These are phyloP conservation scores for Yarrowia deformans DNA, from an alignment of 805 yeast species.

Conservation along the genomic window DNA sequence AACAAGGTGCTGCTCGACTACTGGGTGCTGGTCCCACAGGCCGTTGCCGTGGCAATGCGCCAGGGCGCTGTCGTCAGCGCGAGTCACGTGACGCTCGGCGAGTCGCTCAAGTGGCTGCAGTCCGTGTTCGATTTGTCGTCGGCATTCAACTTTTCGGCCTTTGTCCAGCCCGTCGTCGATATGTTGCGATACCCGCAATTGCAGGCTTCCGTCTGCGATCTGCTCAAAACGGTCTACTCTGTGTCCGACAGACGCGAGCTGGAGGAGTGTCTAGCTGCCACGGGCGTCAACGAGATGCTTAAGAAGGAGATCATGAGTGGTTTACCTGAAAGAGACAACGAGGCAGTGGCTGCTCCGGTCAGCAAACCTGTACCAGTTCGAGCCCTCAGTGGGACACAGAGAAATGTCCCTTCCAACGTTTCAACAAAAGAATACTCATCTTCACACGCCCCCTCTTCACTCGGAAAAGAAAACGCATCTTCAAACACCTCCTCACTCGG, in stretches of 20 bases:
- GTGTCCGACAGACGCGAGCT: conserved; percentile 6
- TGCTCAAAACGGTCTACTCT: conserved; percentile 24
- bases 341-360: too few relatives aligned
- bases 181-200: conserved; percentile 42
- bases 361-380: too few relatives aligned
- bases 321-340: background rate
- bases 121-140: conserved; percentile 46
- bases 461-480: too few relatives aligned
- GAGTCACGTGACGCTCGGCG: conserved; percentile 47
- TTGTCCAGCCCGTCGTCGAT: conserved; percentile 50
- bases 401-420: background rate
- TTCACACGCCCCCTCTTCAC: too few relatives aligned
- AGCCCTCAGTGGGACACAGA: background rate
- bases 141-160: conserved; percentile 46
- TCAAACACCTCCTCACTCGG: background rate
- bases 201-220: background rate
- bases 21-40: conserved; percentile 48
- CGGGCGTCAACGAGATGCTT: background rate
- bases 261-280: background rate
- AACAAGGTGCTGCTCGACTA: conserved; percentile 49
- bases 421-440: too few relatives aligned
- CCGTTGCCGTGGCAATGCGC: conserved; percentile 49
- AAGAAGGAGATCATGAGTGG: background rate
- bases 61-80: conserved; percentile 47
- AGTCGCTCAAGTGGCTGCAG: conserved; percentile 43